Base-by-base conservation (phyloP, 306 rosid genomes). In the Calophaca sinica region DNA sequence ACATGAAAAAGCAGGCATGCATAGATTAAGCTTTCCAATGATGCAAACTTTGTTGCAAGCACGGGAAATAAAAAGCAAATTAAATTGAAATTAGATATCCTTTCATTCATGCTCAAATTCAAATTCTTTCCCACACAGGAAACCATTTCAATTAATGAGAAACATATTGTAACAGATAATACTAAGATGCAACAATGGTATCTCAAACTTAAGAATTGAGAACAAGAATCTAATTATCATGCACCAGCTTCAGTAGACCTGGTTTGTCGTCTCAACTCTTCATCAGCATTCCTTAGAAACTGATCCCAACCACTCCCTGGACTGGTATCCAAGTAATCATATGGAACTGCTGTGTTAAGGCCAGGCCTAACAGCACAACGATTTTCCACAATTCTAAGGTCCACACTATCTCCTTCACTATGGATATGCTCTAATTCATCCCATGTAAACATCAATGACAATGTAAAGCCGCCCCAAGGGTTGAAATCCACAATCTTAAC, bases 231-330 rank as follows among this genome's bases (percentile, higher is more conserved):
- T 50, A 82, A 42, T 42, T 42, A 42, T 42, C 48, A 42, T 8
- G 11, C 48, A 42, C 11, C 48, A 42, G 48, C 48, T 42, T 42
- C 48, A 2, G 48, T 42, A 42, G 48, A 42, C 48, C 48, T 2
- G 11, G 2, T 42, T 42, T 42, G 48, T 42, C 3, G 48, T 42
- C 48, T 2, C 6, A 42, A 42, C 48, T 42, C 11, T 7, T 42
- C 83, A 76, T 82, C 84, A 9, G 90, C 94, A 67, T 79, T 88
- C 78, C 90, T 90, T 5, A 92, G 77, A 66, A 90, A 87, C 60
- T 84, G 89, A 63, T 92, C 97, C 97, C 92, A 92, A 36, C 92
- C 96, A 81, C 96, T 90, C 39, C 94, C 96, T 0, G 83, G 10
- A 53, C 86, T 80, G 5, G 87, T 86, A 78, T 92, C 97, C 82